Conservation (phyloP, 2,329 filamentous ascomycete species). For the Zalaria sp. region DNA sequence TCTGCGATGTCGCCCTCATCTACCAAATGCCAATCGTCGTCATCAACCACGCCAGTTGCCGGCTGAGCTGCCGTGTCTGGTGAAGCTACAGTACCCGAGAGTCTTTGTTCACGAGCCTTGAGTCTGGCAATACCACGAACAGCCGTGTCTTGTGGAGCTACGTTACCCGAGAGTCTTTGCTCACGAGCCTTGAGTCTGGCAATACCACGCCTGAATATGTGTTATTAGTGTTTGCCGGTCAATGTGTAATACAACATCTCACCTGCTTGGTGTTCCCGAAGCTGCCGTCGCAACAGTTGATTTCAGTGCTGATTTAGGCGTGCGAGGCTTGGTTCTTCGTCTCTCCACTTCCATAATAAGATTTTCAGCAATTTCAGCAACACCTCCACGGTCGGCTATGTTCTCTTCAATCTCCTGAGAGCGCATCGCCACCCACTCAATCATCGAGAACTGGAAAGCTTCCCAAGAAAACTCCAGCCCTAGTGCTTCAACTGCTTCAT, state of each 20-base stretch:
- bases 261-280: not conserved
- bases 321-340: slow-evolving; percentile 4
- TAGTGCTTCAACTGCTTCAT: slow-evolving; percentile 22
- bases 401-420: slow-evolving; percentile 29
- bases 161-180: no score
- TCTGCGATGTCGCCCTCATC: not conserved
- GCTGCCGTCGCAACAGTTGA: not conserved
- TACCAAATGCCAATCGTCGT: no score
- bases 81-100: no score
- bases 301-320: not conserved
- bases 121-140: no score
- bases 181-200: not conserved
- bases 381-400: slow-evolving; percentile 29
- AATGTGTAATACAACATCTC: no score
- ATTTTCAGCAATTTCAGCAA: slow-evolving; percentile 21
- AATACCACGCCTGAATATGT: not conserved
- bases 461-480: slow-evolving; percentile 35
- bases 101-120: no score
- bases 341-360: slow-evolving; percentile 17
- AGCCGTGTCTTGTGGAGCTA: no score
- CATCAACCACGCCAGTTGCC: no score
- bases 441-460: slow-evolving; percentile 28
- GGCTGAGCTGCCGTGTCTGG: no score
- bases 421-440: slow-evolving; percentile 33
- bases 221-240: not conserved